Percentiles rank a stretch among this genome's conserved stretches.
Evolutionary conservation across 371 early-diverging fungal genomes (phyloP).

Genomic region (Neoconidiobolus thromboides): DNA sequence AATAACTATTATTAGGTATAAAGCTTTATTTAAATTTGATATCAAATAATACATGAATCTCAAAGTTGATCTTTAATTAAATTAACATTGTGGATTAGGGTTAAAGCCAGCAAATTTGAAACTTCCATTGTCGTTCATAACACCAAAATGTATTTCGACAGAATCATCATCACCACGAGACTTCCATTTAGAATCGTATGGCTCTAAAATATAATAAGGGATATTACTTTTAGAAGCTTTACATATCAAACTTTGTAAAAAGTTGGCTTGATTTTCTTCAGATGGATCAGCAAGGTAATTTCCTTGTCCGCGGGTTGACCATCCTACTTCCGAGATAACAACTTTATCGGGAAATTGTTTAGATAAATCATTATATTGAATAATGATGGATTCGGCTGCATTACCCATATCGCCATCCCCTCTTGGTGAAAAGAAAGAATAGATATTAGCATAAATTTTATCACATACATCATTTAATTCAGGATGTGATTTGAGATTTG

Average conservation of each 20-base stretch:
- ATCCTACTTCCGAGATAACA: neutral
- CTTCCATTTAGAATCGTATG: conserved; percentile 3
- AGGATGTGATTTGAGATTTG: neutral
- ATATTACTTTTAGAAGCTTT: neutral
- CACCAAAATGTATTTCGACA: conserved; percentile 1
- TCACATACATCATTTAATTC: neutral
- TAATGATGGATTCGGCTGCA: neutral
- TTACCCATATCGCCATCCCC: neutral
- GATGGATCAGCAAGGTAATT: neutral
- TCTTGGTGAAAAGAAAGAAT: neutral
- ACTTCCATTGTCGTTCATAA: neutral
- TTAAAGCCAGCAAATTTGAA: neutral
- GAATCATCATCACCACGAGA: neutral
- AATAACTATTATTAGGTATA: no score
- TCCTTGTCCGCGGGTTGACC: neutral
- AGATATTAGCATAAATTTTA: neutral
- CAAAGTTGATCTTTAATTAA: no score
- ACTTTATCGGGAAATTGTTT: neutral
- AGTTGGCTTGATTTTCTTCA: neutral
- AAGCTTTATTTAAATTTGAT: no score
- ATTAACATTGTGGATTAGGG: no score
- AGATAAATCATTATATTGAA: neutral
- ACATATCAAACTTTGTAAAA: neutral
- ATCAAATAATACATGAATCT: no score
- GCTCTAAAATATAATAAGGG: neutral